Percentiles rank a stretch among this genome's conserved stretches.
These are phyloP conservation scores for Candolleomyces efflorescens DNA, from an alignment of 768 basidiomycete genomes.

Conservation along the genomic window DNA sequence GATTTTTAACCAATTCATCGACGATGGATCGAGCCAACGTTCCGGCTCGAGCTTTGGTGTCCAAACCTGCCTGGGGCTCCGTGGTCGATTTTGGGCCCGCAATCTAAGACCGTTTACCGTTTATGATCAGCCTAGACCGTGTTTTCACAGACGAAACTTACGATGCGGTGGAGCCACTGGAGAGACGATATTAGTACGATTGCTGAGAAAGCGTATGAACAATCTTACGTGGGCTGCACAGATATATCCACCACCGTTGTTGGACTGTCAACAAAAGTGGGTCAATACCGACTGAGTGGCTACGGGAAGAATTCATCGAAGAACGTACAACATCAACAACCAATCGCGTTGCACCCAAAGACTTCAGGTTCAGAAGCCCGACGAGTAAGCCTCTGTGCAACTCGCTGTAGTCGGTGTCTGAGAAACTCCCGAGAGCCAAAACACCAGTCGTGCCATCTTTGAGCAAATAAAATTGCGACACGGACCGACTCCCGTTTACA, in stretches of 20 bases:
- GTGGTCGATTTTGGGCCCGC: conserved; percentile 49
- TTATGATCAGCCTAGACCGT: background rate
- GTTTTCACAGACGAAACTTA: conserved; percentile 17
- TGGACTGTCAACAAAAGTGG: conserved; percentile 26
- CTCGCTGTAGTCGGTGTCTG: conserved; percentile 34
- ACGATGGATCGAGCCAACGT: conserved; percentile 50
- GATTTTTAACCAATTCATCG: conserved; percentile 31
- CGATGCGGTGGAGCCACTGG: conserved; percentile 46
- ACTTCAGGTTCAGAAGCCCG: conserved; percentile 47
- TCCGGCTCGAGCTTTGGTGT: conserved; percentile 47
- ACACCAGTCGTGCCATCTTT: conserved; percentile 53
- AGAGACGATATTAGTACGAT: background rate
- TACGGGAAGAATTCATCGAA: background rate
- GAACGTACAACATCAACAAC: conserved; percentile 56
- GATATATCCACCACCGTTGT: conserved; percentile 54
- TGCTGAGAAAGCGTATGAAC: background rate
- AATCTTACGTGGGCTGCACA: conserved; percentile 54
- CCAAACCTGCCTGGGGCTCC: conserved; percentile 52
- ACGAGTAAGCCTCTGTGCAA: conserved; percentile 42
- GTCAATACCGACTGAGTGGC: background rate
- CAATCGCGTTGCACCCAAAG: conserved; percentile 46
- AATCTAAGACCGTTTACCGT: conserved; percentile 37
- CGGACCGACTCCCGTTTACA: conserved; percentile 43
- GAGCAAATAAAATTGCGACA: conserved; percentile 51
- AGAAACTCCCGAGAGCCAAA: conserved; percentile 57